Conservation (phyloP, 2,329 filamentous ascomycete genomes). For the Colletotrichum zoysiae region DNA sequence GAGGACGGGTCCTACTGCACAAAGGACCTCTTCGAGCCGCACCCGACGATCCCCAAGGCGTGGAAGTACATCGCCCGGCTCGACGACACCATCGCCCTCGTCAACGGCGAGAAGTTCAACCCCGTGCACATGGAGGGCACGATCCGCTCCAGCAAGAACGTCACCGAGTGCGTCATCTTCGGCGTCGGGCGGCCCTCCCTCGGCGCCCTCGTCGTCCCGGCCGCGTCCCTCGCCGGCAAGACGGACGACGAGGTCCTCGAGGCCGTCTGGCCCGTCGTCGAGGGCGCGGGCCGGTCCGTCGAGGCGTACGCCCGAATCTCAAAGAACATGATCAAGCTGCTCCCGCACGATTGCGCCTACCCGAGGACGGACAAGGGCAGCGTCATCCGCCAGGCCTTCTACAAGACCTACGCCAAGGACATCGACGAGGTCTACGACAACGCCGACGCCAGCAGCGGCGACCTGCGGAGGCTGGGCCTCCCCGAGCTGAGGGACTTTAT, state of each 20-base stretch:
- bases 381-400: slow-evolving; percentile 50
- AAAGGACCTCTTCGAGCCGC: slow-evolving; percentile 71
- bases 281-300: slow-evolving; percentile 48
- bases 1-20: slow-evolving; percentile 72
- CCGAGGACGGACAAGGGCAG: slow-evolving; percentile 53
- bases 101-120: slow-evolving; percentile 78
- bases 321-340: slow-evolving; percentile 62
- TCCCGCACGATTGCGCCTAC: slow-evolving; percentile 57
- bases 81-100: slow-evolving; percentile 71
- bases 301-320: slow-evolving; percentile 56
- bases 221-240: slow-evolving; percentile 38
- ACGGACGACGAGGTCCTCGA: slow-evolving; percentile 48
- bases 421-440: slow-evolving; percentile 49
- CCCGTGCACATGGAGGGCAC: slow-evolving; percentile 70
- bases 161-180: slow-evolving; percentile 71
- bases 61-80: slow-evolving; percentile 74
- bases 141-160: slow-evolving; percentile 57
- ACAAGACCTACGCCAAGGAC: slow-evolving; percentile 38
- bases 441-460: slow-evolving; percentile 44
- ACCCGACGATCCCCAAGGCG: slow-evolving; percentile 62
- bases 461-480: slow-evolving; percentile 43
- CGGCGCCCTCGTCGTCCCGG: slow-evolving; percentile 67
- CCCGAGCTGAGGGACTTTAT: slow-evolving; percentile 52
- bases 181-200: slow-evolving; percentile 68
- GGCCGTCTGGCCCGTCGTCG: slow-evolving; percentile 51